Evolutionary conservation across 192 early-diverging fungal genomes (phyloP).

Genomic region (Rhizophagus prolifer): DNA sequence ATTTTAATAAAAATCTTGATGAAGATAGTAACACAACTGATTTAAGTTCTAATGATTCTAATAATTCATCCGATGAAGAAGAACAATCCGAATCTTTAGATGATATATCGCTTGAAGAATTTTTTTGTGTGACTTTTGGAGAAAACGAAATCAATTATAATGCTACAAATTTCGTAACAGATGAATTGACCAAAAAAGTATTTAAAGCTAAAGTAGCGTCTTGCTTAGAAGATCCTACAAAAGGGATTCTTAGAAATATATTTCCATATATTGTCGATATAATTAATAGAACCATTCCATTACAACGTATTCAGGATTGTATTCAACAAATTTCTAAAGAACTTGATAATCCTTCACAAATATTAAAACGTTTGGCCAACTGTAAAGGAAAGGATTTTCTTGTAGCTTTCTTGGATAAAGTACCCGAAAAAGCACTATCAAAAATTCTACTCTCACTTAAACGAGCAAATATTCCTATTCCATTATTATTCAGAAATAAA

Average conservation of each 20-base stretch:
- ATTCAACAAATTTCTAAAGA: background rate
- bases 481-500: background rate
- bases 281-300: background rate
- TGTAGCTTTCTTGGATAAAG: background rate
- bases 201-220: background rate
- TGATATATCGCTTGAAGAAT: background rate
- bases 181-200: background rate
- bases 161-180: background rate
- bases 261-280: slow-evolving; percentile 8
- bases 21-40: background rate
- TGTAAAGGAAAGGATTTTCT: slow-evolving; percentile 1
- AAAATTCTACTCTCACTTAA: background rate
- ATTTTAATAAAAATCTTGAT: too few relatives aligned
- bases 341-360: background rate
- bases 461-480: slow-evolving; percentile 10
- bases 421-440: background rate
- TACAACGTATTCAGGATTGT: background rate
- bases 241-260: slow-evolving; percentile 6
- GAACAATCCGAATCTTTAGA: background rate
- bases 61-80: background rate
- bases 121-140: slow-evolving; percentile 1
- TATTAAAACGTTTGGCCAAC: background rate
- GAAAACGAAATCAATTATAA: background rate
- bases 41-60: background rate
- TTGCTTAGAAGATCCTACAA: background rate